A percentile compares a stretch with the other conserved stretches of the same genome.
Evolutionary conservation across 2,329 filamentous ascomycete genomes (phyloP).

Genomic region (Whalleya microplaca): DNA sequence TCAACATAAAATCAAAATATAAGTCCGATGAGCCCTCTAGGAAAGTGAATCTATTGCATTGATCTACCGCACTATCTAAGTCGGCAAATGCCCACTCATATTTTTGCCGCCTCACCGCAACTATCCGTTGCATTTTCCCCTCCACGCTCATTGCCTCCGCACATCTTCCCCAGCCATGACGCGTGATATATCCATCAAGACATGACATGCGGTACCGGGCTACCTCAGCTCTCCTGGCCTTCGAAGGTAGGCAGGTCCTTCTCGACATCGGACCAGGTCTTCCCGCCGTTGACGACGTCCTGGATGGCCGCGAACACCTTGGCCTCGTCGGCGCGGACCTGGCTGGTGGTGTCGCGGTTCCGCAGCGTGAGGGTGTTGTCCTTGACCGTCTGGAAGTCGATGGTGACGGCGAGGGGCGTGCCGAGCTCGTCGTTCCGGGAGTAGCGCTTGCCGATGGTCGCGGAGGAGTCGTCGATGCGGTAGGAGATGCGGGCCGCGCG

Average conservation of each 20-base stretch:
- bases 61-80: not conserved
- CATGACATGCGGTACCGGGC: not conserved
- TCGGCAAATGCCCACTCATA: not conserved
- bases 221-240: conserved; percentile 66
- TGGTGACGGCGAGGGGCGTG: conserved; percentile 89
- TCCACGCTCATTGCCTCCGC: not conserved
- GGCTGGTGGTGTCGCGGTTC: conserved; percentile 87
- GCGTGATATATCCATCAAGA: not conserved
- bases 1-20: too few relatives aligned
- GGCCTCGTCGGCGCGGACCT: conserved; percentile 82
- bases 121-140: not conserved
- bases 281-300: conserved; percentile 51
- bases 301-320: conserved; percentile 75
- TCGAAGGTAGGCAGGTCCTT: conserved; percentile 83
- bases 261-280: conserved; percentile 71
- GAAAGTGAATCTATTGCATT: not conserved
- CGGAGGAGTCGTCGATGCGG: conserved; percentile 86
- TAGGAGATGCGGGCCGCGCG: conserved; percentile 78
- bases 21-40: not conserved
- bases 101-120: not conserved
- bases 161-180: not conserved
- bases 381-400: conserved; percentile 94
- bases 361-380: conserved; percentile 85
- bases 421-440: conserved; percentile 94
- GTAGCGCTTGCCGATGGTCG: conserved; percentile 93